These are phyloP conservation scores for Amanita inopinata DNA, from an alignment of 768 basidiomycete species.

Conservation along the genomic window DNA sequence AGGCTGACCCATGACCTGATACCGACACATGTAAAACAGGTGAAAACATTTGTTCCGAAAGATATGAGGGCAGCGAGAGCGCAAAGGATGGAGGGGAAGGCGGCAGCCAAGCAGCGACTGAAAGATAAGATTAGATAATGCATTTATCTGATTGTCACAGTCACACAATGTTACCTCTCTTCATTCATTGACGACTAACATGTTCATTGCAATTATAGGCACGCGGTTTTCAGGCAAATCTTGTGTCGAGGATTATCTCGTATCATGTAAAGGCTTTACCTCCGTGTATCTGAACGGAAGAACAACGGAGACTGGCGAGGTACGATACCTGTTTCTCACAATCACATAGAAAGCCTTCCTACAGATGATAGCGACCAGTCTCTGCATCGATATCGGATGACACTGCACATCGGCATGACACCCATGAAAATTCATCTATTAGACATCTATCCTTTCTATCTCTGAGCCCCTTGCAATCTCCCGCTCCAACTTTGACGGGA, in stretches of 20 bases:
- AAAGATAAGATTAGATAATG: conserved; percentile 5
- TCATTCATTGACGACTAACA: conserved; percentile 16
- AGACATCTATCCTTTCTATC: conserved; percentile 32
- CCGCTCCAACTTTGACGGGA: conserved; percentile 16
- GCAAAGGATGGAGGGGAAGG: conserved; percentile 38
- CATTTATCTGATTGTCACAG: background rate
- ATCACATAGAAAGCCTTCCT: background rate
- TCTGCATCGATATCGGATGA: conserved; percentile 3
- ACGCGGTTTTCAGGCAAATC: conserved; percentile 55
- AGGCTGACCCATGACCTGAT: conserved; percentile 26
- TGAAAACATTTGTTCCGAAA: conserved; percentile 68
- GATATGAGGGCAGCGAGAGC: conserved; percentile 70
- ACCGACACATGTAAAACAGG: conserved; percentile 75
- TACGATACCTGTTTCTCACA: background rate
- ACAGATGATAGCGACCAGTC: conserved; percentile 1
- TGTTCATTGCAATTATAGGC: conserved; percentile 66
- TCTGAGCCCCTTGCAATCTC: conserved; percentile 24
- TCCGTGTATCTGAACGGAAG: conserved; percentile 22
- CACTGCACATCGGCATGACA: background rate
- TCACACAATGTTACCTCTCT: background rate
- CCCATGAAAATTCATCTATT: conserved; percentile 3
- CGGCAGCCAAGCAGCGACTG: conserved; percentile 10
- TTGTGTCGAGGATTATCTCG: conserved; percentile 48
- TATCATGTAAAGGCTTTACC: conserved; percentile 46
- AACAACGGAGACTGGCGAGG: background rate